Evolutionary conservation across 2,329 filamentous ascomycete species (phyloP).

Genomic region (Gremmenia infestans): DNA sequence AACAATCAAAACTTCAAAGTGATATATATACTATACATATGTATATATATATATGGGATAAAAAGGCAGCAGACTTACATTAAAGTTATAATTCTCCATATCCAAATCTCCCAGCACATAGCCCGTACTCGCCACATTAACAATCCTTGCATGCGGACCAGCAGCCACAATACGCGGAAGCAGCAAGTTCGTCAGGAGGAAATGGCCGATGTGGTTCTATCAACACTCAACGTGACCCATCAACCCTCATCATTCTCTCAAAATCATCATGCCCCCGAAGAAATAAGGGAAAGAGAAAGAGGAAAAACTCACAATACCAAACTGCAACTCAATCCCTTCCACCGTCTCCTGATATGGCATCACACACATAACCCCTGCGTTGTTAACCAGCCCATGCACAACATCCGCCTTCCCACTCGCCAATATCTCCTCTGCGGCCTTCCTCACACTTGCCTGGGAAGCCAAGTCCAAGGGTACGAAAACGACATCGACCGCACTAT

Average conservation of each 20-base stretch:
- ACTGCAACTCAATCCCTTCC: constrained; percentile 45
- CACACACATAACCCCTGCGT: constrained; percentile 14
- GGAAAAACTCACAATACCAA: constrained; percentile 25
- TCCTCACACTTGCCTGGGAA: constrained; percentile 27
- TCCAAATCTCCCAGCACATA: constrained; percentile 42
- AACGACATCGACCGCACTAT: neutral
- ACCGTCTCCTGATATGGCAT: constrained; percentile 13
- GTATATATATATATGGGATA: constrained; percentile 8
- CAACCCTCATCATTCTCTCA: neutral
- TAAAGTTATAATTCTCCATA: constrained; percentile 23
- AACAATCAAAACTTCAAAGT: constrained; percentile 3
- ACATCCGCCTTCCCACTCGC: neutral
- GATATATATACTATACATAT: too few relatives aligned
- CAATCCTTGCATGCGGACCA: constrained; percentile 4
- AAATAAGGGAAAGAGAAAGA: neutral
- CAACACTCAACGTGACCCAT: neutral
- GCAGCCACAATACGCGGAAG: constrained; percentile 26
- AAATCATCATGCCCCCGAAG: too few relatives aligned
- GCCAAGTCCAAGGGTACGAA: neutral
- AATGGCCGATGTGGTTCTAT: constrained; percentile 46
- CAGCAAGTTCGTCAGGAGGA: constrained; percentile 47
- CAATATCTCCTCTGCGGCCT: constrained; percentile 5
- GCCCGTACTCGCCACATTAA: constrained; percentile 39
- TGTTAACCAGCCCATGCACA: constrained; percentile 16
- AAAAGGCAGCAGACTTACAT: constrained; percentile 10